Conservation (phyloP, 2,329 filamentous ascomycete genomes). For the Beauveria brongniartii region DNA sequence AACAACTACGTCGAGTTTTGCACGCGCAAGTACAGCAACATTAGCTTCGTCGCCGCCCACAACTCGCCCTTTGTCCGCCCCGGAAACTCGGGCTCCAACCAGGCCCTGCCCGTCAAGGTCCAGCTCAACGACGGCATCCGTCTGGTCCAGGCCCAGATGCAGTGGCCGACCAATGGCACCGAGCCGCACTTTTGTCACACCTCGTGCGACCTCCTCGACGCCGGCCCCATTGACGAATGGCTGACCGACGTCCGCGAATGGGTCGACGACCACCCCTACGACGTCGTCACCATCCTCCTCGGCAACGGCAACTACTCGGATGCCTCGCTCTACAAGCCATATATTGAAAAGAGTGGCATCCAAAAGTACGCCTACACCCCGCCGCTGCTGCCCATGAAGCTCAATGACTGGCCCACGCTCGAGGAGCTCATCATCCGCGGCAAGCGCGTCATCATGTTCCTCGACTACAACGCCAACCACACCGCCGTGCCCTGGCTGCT, state of each 20-base stretch:
- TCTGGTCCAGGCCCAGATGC: slow-evolving; percentile 56
- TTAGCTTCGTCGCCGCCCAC: slow-evolving; percentile 70
- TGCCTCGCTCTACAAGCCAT: slow-evolving; percentile 54
- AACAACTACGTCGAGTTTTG: slow-evolving; percentile 76
- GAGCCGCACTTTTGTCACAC: slow-evolving; percentile 75
- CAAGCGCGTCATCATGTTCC: slow-evolving; percentile 69
- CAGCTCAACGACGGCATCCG: slow-evolving; percentile 74
- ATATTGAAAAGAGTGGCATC: slow-evolving; percentile 65
- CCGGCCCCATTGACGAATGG: slow-evolving; percentile 68
- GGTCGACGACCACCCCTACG: slow-evolving; percentile 71
- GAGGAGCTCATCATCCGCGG: slow-evolving; percentile 63
- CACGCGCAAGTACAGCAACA: slow-evolving; percentile 67
- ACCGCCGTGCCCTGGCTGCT: slow-evolving; percentile 72
- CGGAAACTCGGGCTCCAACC: slow-evolving; percentile 70
- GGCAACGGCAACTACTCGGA: slow-evolving; percentile 72
- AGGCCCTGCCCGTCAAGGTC: slow-evolving; percentile 55
- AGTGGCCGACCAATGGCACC: slow-evolving; percentile 42
- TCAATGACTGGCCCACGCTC: slow-evolving; percentile 77
- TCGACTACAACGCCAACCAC: slow-evolving; percentile 81
- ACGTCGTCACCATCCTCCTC: slow-evolving; percentile 80
- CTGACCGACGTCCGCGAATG: slow-evolving; percentile 61
- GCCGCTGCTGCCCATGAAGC: slow-evolving; percentile 58
- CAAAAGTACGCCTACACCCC: slow-evolving; percentile 67
- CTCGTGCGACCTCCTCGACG: slow-evolving; percentile 72
- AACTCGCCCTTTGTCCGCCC: slow-evolving; percentile 69